Evolutionary conservation across 352 stramenopile genomes (phyloP), one percentile per base, ranked within the genome.

Genomic region (Globisporangium ultimum): DNA sequence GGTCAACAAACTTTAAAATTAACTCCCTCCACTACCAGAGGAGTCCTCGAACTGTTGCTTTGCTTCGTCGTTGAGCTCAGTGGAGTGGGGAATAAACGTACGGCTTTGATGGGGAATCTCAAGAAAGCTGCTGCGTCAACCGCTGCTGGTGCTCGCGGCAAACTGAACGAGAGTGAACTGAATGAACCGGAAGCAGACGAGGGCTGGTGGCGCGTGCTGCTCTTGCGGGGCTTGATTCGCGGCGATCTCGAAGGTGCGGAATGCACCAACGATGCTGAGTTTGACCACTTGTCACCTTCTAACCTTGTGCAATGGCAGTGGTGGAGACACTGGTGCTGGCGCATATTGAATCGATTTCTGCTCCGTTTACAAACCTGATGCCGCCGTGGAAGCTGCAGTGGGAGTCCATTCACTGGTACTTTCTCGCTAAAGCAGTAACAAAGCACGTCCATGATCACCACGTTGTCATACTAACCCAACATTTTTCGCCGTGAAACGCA

Each of bases 391-490:
- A 81, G 48, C 66, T 89, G 43, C 71, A 89, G 50, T 88, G 77
- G 72, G 81, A 91, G 60, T 84, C 73, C 1, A 58, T 84, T 51
- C 69, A 91, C 58, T 91, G 81, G 81, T 80, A 32, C 13, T 50
- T 48, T 36, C 28, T 36, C 28, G 8, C 28, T 1, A 36, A 36
- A 36, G 28, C 28, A 32, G 2, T 5, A 32, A 8, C 28, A 36
- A 6, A 36, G 28, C 28, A 32, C 24, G 24, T 5, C 4, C 28
- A 36, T 36, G 28, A 36, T 10, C 28, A 10, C 7, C 28, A 10
- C 28, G 9, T 36, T 36, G 28, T 36, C 28, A 36, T 10, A 36
- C 28, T 36, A 10, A 36, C 28, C 28, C 28, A 36, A 36, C 5
- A 11, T 10, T 36, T 36, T 18, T 32, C 48, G 17, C 5, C 1